Evolutionary conservation across 1,139 yeast species (phyloP), one percentile per base, ranked within the genome.

Genomic region (Magnusiomyces ingens): DNA sequence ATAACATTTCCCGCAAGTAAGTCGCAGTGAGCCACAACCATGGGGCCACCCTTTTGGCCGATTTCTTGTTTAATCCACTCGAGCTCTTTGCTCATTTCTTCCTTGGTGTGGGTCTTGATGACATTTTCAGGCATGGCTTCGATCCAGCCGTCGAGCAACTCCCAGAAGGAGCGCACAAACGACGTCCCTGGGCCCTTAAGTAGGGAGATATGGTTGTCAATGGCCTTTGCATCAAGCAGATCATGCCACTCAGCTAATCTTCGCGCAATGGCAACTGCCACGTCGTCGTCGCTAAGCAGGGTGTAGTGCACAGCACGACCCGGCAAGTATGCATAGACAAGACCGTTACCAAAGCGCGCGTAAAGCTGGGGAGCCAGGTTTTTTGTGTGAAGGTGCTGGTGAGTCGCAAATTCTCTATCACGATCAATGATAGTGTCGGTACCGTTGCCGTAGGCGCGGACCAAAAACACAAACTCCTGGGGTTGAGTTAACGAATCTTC

Each of bases 371-470:
- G 90, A 0, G 94, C 94, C 59, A 86, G 74, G 8, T 75, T 71
- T 44, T 82, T 73, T 1, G 84, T 75, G 62, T 83, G 77, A 51
- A 86, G 73, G 49, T 81, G 79, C 53, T 82, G 67, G 65, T 85
- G 93, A 59, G 85, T 83, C 36, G 84, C 83, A 64, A 82, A 84
- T 65, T 86, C 95, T 37, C 91, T 72, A 61, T 84, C 85, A 59
- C 95, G 73, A 66, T 85, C 90, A 45, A 86, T 86, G 54, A 86
- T 84, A 42, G 83, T 71, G 56, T 77, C 78, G 0, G 95, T 86
- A 17, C 91, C 91, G 55, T 80, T 79, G 10, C 95, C 95, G 61
- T 85, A 86, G 0, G 86, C 84, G 55, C 95, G 72, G 57, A 85
- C 82, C 44, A 86, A 73, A 1, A 84, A 37, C 4, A 17, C 18